Percentiles rank a stretch among this genome's conserved stretches.
phyloP scores from a whole-genome alignment of 164 flowering plant genomes.

The Vitis rotundifolia region DNA sequence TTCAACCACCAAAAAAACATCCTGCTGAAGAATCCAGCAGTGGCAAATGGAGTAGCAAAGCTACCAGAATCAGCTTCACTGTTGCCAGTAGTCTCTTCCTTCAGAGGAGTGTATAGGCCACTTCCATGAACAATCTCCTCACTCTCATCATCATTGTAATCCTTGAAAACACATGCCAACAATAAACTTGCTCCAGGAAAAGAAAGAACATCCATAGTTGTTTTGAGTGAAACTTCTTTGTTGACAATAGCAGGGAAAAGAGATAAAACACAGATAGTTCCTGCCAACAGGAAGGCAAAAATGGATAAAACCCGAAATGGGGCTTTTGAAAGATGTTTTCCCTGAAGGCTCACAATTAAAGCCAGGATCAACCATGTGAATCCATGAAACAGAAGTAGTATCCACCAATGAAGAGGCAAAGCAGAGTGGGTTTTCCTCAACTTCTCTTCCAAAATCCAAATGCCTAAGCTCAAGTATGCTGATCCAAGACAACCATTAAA shows the following conservation, averaged over 20 bases:
- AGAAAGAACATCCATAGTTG: slow-evolving; percentile 19
- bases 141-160: too few relatives aligned
- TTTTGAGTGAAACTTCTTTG: slow-evolving; percentile 12
- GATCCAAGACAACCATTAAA: slow-evolving; percentile 13
- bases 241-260: slow-evolving; percentile 11
- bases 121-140: too few relatives aligned
- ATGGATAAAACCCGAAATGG: slow-evolving; percentile 15
- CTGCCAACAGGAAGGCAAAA: slow-evolving; percentile 14
- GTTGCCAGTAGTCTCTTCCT: too few relatives aligned
- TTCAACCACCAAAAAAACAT: too few relatives aligned
- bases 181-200: slow-evolving; percentile 16
- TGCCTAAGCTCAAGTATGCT: slow-evolving; percentile 17
- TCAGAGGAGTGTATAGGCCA: too few relatives aligned
- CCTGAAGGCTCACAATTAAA: slow-evolving; percentile 13
- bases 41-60: too few relatives aligned
- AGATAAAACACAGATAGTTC: slow-evolving; percentile 16
- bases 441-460: slow-evolving; percentile 25
- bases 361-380: slow-evolving; percentile 18
- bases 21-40: too few relatives aligned
- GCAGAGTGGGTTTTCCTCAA: slow-evolving; percentile 4
- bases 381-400: slow-evolving; percentile 12
- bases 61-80: too few relatives aligned
- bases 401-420: slow-evolving; percentile 21
- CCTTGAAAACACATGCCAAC: too few relatives aligned
- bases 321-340: slow-evolving; percentile 12